Evolutionary conservation across 306 rosid genomes (phyloP).

Genomic region (Dalbergia oliveri): DNA sequence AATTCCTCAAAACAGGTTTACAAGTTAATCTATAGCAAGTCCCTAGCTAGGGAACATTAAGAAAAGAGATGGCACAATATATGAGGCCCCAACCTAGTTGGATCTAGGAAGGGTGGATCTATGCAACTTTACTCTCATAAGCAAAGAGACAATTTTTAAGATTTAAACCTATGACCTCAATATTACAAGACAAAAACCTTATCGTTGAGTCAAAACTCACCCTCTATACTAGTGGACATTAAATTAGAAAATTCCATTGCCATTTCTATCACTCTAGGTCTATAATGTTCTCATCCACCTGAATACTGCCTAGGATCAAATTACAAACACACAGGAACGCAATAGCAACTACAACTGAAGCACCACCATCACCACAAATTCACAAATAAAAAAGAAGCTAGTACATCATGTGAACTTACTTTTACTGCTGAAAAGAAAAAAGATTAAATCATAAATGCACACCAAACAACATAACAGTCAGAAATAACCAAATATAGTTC

Average conservation of each 20-base stretch:
- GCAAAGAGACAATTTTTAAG: too few relatives aligned
- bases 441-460: constrained; percentile 38
- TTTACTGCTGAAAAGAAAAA: not conserved
- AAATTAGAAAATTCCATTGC: constrained; percentile 1
- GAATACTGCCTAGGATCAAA: constrained; percentile 29
- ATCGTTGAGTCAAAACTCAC: too few relatives aligned
- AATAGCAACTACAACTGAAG: constrained; percentile 7
- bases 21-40: constrained; percentile 31
- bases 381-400: constrained; percentile 6
- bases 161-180: too few relatives aligned
- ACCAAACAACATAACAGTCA: constrained; percentile 26
- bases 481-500: not conserved
- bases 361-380: not conserved
- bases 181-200: too few relatives aligned
- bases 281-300: not conserved
- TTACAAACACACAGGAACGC: not conserved
- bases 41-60: not conserved
- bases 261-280: constrained; percentile 5
- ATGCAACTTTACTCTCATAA: too few relatives aligned
- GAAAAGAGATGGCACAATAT: too few relatives aligned
- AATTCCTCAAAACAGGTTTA: constrained; percentile 21
- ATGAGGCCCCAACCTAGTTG: too few relatives aligned
- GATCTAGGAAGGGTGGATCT: too few relatives aligned
- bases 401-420: constrained; percentile 22
- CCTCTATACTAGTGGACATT: not conserved